Evolutionary conservation across 257 asterid species (phyloP).

Genomic region (Fraxinus cuspidata): DNA sequence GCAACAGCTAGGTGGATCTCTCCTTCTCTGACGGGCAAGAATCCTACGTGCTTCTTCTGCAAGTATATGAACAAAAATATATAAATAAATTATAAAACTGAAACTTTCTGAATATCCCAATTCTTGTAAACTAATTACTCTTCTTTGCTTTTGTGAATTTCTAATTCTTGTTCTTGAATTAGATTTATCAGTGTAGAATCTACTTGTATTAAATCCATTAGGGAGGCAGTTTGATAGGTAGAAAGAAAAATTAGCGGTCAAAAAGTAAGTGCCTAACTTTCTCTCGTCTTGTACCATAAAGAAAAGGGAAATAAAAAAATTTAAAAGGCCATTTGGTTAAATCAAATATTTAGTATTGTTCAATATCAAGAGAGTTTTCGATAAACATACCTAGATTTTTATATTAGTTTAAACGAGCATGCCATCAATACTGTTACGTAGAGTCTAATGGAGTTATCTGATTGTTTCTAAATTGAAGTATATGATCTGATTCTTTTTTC

Average conservation of each 20-base stretch:
- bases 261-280: not conserved
- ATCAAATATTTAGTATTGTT: no score
- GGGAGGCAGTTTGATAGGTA: not conserved
- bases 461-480: no score
- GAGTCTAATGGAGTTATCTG: no score
- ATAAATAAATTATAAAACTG: not conserved
- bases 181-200: not conserved
- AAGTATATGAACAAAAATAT: not conserved
- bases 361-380: no score
- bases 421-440: no score
- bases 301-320: no score
- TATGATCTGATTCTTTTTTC: no score
- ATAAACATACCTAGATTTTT: no score
- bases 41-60: conserved; percentile 89
- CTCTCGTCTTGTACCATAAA: not conserved
- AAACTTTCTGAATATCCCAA: not conserved
- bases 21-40: conserved; percentile 65
- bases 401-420: no score
- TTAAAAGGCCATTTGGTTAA: no score
- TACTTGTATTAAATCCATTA: not conserved
- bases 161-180: not conserved
- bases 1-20: conserved; percentile 70
- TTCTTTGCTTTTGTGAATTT: not conserved
- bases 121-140: not conserved
- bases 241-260: not conserved